Percentiles rank a stretch among this genome's conserved stretches.
phyloP scores from a whole-genome alignment of 2,329 filamentous ascomycete species.

The Alternaria longipes region DNA sequence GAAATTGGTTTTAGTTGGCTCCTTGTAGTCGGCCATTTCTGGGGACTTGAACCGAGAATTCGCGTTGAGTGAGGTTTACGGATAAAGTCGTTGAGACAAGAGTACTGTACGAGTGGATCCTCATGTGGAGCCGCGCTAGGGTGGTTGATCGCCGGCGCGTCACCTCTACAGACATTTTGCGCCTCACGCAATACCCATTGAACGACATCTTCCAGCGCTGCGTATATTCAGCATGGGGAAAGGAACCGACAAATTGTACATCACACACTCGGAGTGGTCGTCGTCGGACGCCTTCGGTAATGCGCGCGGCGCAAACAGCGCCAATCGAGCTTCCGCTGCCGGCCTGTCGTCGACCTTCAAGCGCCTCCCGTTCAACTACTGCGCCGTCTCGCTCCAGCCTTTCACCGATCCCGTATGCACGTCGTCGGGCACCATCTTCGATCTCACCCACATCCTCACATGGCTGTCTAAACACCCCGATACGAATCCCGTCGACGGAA shows the following conservation, averaged over 20 bases:
- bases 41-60: not conserved
- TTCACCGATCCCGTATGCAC: conserved; percentile 97
- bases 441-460: conserved; percentile 89
- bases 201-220: not conserved
- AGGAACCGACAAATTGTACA: conserved; percentile 61
- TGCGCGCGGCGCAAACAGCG: conserved; percentile 73
- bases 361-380: conserved; percentile 96
- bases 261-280: conserved; percentile 98
- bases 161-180: conserved; percentile 13
- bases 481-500: conserved; percentile 88
- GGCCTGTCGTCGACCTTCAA: conserved; percentile 73
- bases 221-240: conserved; percentile 45
- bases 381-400: conserved; percentile 92
- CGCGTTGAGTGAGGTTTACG: not conserved
- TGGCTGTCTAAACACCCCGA: conserved; percentile 95
- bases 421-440: conserved; percentile 85
- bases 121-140: conserved; percentile 4
- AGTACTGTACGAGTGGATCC: not conserved
- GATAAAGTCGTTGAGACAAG: not conserved
- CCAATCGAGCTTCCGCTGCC: conserved; percentile 61
- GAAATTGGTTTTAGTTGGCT: too few relatives aligned
- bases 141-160: conserved; percentile 12
- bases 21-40: not conserved
- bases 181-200: not conserved
- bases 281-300: conserved; percentile 89